Evolutionary conservation across 2,329 filamentous ascomycete species (phyloP).

Genomic region (Bipolaris oryzae): DNA sequence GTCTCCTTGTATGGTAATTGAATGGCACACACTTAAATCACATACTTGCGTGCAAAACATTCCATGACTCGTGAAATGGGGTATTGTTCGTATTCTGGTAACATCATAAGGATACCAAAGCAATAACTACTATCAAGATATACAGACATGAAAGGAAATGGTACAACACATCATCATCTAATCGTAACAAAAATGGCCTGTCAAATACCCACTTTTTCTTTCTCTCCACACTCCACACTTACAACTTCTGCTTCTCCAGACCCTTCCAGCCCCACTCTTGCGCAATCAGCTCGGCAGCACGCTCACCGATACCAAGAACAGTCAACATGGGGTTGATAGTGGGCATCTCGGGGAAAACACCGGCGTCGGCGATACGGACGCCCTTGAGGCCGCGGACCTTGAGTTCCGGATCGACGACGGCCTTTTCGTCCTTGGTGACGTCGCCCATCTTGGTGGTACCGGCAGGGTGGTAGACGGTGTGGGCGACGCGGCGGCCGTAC

Average conservation of each 20-base stretch:
- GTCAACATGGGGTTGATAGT: conserved; percentile 92
- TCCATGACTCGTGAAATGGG: not conserved
- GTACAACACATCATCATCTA: not conserved
- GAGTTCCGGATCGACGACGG: conserved; percentile 79
- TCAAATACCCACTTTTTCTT: not conserved
- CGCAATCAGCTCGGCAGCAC: conserved; percentile 81
- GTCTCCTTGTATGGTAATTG: not conserved
- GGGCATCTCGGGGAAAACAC: conserved; percentile 86
- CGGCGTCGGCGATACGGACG: conserved; percentile 82
- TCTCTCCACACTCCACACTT: conserved; percentile 18
- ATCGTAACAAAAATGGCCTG: not conserved
- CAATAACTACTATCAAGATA: not conserved
- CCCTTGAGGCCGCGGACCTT: conserved; percentile 74
- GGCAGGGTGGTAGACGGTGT: conserved; percentile 89
- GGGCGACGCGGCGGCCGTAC: conserved; percentile 80
- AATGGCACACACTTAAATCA: not conserved
- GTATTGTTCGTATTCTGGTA: not conserved
- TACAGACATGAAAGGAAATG: conserved; percentile 1
- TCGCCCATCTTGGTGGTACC: conserved; percentile 93
- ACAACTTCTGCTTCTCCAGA: conserved; percentile 61
- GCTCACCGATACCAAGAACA: conserved; percentile 81
- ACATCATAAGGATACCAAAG: not conserved
- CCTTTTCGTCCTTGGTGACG: conserved; percentile 67
- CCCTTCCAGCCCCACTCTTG: conserved; percentile 72
- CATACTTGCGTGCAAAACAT: not conserved